Conservation (phyloP, 1,284 basidiomycete genomes). For the Heliocybe sulcata region DNA sequence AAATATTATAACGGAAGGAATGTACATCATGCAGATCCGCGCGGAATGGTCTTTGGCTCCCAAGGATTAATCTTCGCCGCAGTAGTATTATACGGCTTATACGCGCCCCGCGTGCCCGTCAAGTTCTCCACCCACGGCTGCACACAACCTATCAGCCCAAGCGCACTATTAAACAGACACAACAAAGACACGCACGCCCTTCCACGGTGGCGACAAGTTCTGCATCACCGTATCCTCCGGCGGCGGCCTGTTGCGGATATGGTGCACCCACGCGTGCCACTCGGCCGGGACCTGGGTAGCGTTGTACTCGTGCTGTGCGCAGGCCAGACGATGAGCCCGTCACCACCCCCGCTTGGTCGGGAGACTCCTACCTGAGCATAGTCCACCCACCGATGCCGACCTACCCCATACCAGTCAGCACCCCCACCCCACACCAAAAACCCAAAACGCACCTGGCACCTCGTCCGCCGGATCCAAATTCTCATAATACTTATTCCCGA, state of each 20-base stretch:
- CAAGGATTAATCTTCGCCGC: conserved; percentile 78
- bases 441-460: conserved; percentile 58
- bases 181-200: conserved; percentile 52
- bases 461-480: conserved; percentile 82
- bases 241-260: conserved; percentile 82
- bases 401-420: conserved; percentile 26
- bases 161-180: background rate
- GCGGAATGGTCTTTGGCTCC: conserved; percentile 66
- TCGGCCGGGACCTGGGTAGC: conserved; percentile 88
- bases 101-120: conserved; percentile 87
- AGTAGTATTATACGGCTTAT: conserved; percentile 82
- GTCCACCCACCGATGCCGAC: conserved; percentile 93
- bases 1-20: background rate
- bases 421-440: background rate
- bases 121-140: conserved; percentile 82
- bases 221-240: conserved; percentile 68
- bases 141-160: background rate
- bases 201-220: conserved; percentile 69
- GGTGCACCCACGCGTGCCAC: conserved; percentile 94
- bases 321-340: background rate
- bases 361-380: conserved; percentile 60
- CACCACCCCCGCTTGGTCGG: background rate
- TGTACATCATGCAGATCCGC: conserved; percentile 20
- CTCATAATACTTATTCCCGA: conserved; percentile 90
- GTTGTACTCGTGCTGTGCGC: conserved; percentile 71